phyloP scores from a whole-genome alignment of 2,329 filamentous ascomycete species.

The Colletotrichum sublineola region DNA sequence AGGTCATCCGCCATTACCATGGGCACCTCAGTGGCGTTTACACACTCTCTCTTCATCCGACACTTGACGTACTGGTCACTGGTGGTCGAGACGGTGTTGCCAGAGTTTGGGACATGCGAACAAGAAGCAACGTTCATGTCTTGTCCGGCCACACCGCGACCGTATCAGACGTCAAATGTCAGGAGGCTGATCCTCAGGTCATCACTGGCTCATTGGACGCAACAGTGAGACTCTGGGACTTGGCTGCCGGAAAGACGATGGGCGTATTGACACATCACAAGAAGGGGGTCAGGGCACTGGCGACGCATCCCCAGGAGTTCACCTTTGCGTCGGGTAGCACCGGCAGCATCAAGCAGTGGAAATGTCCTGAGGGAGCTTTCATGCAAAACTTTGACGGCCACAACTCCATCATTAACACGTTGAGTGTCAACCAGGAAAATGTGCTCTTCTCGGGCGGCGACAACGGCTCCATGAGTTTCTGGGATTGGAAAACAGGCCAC shows the following conservation, averaged over 20 bases:
- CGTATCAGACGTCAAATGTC: slow-evolving; percentile 88
- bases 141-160: slow-evolving; percentile 92
- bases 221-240: slow-evolving; percentile 93
- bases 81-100: slow-evolving; percentile 95
- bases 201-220: slow-evolving; percentile 94
- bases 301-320: slow-evolving; percentile 91
- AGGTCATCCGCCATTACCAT: slow-evolving; percentile 97
- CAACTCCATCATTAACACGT: slow-evolving; percentile 94
- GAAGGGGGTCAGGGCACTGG: slow-evolving; percentile 89
- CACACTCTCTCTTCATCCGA: slow-evolving; percentile 91
- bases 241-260: slow-evolving; percentile 96
- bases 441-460: slow-evolving; percentile 94
- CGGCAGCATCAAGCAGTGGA: slow-evolving; percentile 98
- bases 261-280: slow-evolving; percentile 98
- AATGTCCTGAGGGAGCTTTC: slow-evolving; percentile 96
- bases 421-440: slow-evolving; percentile 94
- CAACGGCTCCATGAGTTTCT: slow-evolving; percentile 97
- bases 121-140: slow-evolving; percentile 94
- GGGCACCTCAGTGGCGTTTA: slow-evolving; percentile 97
- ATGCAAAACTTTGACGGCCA: slow-evolving; percentile 99
- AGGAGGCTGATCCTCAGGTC: slow-evolving; percentile 96
- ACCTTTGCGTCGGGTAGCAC: slow-evolving; percentile 95
- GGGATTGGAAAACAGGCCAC: slow-evolving; percentile 98
- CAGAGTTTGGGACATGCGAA: slow-evolving; percentile 98
- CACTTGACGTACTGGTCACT: slow-evolving; percentile 93